These are phyloP conservation scores for Pholiota adiposa DNA, from an alignment of 1,284 basidiomycete genomes.

Conservation along the genomic window DNA sequence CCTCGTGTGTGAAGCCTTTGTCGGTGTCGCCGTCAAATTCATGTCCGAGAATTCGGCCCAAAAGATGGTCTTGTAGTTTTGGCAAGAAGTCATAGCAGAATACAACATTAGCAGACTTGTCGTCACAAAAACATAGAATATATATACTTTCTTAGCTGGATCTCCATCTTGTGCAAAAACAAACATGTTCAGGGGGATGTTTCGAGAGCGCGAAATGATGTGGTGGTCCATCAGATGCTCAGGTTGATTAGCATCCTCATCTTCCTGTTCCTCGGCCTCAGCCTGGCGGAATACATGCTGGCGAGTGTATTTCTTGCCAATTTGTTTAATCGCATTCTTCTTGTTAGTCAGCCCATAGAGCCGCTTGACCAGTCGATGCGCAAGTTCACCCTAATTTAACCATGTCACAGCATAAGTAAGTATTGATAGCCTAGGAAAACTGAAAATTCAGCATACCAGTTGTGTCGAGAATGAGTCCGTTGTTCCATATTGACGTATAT, in stretches of 20 bases:
- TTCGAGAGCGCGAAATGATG: conserved; percentile 14
- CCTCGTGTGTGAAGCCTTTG: conserved; percentile 9
- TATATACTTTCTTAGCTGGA: conserved; percentile 20
- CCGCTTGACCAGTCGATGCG: conserved; percentile 20
- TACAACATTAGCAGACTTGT: not conserved
- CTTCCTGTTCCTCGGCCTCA: not conserved
- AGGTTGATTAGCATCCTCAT: not conserved
- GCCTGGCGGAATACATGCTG: conserved; percentile 1
- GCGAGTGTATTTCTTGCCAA: conserved; percentile 23
- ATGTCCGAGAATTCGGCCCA: conserved; percentile 7
- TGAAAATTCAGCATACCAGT: conserved; percentile 13
- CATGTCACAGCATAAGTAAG: not conserved
- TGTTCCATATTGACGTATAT: conserved; percentile 23
- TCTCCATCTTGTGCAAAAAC: conserved; percentile 10
- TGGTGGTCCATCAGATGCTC: conserved; percentile 10
- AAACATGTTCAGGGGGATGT: conserved; percentile 12
- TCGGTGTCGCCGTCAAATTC: conserved; percentile 6
- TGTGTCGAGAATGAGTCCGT: conserved; percentile 32
- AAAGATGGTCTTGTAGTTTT: conserved; percentile 19
- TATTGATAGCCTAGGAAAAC: not conserved
- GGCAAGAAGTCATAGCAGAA: conserved; percentile 17
- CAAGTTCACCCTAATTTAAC: conserved; percentile 20
- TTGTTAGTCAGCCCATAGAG: conserved; percentile 26
- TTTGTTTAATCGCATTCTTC: conserved; percentile 22
- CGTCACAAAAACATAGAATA: not conserved